Evolutionary conservation across 306 rosid species (phyloP), one percentile per base, ranked within the genome.

Genomic region (Lathyrus tuberosus): DNA sequence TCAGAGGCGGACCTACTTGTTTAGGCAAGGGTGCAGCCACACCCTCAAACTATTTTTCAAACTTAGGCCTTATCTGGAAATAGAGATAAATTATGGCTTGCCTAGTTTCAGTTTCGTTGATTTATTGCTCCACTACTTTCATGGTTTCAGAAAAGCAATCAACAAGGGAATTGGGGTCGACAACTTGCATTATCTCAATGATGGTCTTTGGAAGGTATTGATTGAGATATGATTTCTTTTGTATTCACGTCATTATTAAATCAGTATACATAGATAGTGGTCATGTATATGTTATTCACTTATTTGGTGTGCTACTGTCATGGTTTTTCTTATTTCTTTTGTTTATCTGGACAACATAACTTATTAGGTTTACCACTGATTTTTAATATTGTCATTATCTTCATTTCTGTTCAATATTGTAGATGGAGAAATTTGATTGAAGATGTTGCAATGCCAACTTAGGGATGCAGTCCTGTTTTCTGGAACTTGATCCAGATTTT

Each of bases 121-220:
- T 70, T 63, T 71, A 48, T 61, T 73, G 67, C 46, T 75, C 30
- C 75, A 46, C 57, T 51, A 2, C 67, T 84, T 72, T 41, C 26
- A 20, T 78, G 67, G 49, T 61, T 84, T 68, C 97, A 94, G 98
- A 81, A 90, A 79, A 78, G 51, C 87, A 65, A 87, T 82, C 79
- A 94, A 94, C 89, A 94, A 90, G 81, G 98, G 98, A 57, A 94
- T 94, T 47, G 98, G 97, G 37, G 92, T 94, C 52, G 98, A 94
- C 88, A 94, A 90, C 79, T 84, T 94, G 96, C 98, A 94, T 77
- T 94, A 94, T 82, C 97, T 94, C 69, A 94, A 94, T 67, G 98
- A 94, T 51, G 98, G 97, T 59, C 97, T 94, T 79, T 90, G 98
- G 98, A 94, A 94, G 98, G 98, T 94, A 90, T 33, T 38, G 40